phyloP scores from a whole-genome alignment of 169 alveolate genomes.

The Plasmodium cynomolgi region DNA sequence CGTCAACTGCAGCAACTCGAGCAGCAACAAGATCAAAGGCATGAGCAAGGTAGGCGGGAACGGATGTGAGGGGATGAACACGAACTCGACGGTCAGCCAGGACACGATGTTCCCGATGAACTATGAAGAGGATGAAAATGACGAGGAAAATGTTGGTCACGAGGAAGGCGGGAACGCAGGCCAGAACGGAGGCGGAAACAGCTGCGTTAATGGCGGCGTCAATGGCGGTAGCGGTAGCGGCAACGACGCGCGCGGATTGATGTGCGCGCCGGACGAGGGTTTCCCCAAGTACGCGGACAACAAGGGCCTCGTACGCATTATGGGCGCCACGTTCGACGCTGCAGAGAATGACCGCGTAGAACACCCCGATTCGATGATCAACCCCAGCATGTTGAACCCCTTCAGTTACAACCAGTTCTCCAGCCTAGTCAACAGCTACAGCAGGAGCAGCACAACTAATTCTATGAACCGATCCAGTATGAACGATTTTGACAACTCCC shows the following conservation, averaged over 20 bases:
- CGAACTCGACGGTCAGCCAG: constrained; percentile 7
- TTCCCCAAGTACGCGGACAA: neutral
- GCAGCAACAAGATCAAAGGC: neutral
- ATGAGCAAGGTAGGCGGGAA: neutral
- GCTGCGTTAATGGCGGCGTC: neutral
- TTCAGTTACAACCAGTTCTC: neutral
- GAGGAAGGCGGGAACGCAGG: neutral
- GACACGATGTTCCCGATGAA: constrained; percentile 2
- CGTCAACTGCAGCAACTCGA: neutral
- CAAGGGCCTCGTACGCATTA: neutral
- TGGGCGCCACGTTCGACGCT: neutral
- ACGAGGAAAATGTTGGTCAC: neutral
- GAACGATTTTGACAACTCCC: constrained; percentile 7
- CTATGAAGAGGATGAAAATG: constrained; percentile 16
- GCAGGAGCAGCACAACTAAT: neutral
- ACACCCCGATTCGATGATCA: neutral
- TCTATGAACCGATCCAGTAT: neutral
- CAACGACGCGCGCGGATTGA: neutral
- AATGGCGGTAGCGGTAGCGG: neutral
- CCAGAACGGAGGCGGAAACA: neutral
- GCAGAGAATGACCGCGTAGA: constrained; percentile 5
- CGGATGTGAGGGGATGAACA: constrained; percentile 10
- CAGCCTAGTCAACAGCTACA: neutral
- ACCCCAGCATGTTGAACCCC: neutral
- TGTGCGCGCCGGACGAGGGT: neutral